phyloP scores from a whole-genome alignment of 352 stramenopile genomes.

The Globisporangium irregulare region DNA sequence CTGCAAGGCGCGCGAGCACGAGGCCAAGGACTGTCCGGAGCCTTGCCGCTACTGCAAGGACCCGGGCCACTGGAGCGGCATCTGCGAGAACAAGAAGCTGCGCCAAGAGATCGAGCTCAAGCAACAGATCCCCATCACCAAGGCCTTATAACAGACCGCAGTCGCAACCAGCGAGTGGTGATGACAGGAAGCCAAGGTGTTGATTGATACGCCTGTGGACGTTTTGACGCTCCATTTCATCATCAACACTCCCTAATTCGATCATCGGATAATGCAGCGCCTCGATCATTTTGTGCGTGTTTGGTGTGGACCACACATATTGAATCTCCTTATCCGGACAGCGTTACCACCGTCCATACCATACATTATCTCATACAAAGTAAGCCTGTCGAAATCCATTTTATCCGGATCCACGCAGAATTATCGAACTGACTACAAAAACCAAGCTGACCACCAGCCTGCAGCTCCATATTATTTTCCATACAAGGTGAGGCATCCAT shows the following conservation, averaged over 20 bases:
- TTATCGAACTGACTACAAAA: background rate
- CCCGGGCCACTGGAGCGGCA: constrained; percentile 66
- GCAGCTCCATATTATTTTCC: background rate
- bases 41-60: constrained; percentile 83
- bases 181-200: no score
- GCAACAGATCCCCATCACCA: constrained; percentile 51
- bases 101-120: constrained; percentile 48
- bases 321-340: background rate
- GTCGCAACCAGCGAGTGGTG: no score
- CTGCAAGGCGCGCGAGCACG: constrained; percentile 78
- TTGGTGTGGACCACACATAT: background rate
- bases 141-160: constrained; percentile 41
- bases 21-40: constrained; percentile 69
- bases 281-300: constrained; percentile 2
- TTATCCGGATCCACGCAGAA: background rate
- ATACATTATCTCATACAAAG: constrained; percentile 3
- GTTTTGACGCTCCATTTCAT: background rate
- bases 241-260: background rate
- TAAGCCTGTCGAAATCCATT: background rate
- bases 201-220: no score
- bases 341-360: background rate
- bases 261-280: background rate
- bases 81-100: constrained; percentile 63
- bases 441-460: background rate
- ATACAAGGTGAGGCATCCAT: background rate